phyloP scores from a whole-genome alignment of 2,329 filamentous ascomycete genomes.

The Nothophaeocryptopus gaeumannii region DNA sequence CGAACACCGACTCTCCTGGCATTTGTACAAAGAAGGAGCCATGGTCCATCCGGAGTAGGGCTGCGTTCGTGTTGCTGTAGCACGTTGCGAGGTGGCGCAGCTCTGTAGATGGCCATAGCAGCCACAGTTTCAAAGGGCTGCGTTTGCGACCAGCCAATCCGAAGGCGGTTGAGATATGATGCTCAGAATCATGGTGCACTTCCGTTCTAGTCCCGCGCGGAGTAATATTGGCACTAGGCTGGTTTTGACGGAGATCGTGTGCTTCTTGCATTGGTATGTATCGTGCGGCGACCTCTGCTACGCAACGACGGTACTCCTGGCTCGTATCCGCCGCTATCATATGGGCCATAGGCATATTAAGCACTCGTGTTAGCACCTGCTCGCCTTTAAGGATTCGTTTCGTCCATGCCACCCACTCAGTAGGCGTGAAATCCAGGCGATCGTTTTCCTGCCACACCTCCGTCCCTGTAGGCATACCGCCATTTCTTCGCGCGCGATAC shows the following conservation, averaged over 20 bases:
- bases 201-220: constrained; percentile 3
- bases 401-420: background rate
- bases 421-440: background rate
- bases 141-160: background rate
- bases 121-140: constrained; percentile 8
- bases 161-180: constrained; percentile 5
- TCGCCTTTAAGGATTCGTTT: background rate
- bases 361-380: background rate
- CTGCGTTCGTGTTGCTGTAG: constrained; percentile 5
- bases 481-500: background rate
- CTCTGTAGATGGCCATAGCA: constrained; percentile 15
- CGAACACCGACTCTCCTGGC: constrained; percentile 1
- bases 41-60: constrained; percentile 4
- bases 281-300: background rate
- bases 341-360: background rate
- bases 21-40: constrained; percentile 3
- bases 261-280: background rate
- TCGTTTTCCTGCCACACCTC: background rate
- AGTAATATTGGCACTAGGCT: constrained; percentile 4
- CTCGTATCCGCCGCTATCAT: background rate
- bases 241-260: background rate
- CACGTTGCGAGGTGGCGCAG: constrained; percentile 4
- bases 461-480: background rate
- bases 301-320: background rate
- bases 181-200: constrained; percentile 8